Conservation (phyloP, 352 stramenopile genomes). For the Pythium folliculosum region DNA sequence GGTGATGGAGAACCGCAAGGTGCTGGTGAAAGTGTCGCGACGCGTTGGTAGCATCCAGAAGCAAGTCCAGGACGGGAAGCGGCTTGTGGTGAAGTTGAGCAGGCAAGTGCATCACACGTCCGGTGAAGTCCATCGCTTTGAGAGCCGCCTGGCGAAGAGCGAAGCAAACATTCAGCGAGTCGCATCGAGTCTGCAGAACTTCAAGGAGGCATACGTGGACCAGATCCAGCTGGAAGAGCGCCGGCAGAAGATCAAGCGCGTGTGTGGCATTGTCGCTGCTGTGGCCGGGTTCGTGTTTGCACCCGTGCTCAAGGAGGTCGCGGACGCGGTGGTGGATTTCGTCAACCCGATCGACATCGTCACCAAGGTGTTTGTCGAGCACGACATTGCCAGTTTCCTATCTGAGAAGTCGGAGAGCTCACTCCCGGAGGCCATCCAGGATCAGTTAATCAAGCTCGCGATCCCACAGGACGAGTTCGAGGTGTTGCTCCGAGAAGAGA, state of each 20-base stretch:
- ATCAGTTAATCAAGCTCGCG: slow-evolving; percentile 5
- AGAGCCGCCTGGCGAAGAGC: background rate
- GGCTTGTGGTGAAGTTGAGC: background rate
- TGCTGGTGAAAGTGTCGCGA: background rate
- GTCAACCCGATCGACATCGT: slow-evolving; percentile 26
- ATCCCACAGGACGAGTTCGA: slow-evolving; percentile 26
- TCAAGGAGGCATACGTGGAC: background rate
- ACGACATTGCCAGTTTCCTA: slow-evolving; percentile 14
- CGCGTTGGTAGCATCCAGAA: background rate
- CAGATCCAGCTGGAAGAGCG: slow-evolving; percentile 14
- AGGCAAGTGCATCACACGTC: background rate
- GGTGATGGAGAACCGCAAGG: slow-evolving; percentile 11
- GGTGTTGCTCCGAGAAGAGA: slow-evolving; percentile 24
- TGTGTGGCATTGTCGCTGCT: slow-evolving; percentile 22
- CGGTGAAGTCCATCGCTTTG: background rate
- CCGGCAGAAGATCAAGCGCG: slow-evolving; percentile 24
- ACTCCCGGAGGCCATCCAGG: slow-evolving; percentile 6
- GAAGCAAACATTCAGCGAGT: background rate
- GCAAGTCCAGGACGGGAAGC: background rate
- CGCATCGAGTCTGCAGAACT: background rate
- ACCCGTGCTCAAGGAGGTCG: slow-evolving; percentile 26
- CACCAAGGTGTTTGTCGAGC: slow-evolving; percentile 8
- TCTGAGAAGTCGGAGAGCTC: background rate
- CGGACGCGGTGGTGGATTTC: slow-evolving; percentile 27
- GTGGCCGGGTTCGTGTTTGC: slow-evolving; percentile 28